Conservation (phyloP, 352 stramenopile species). For the Pythium brassicae region DNA sequence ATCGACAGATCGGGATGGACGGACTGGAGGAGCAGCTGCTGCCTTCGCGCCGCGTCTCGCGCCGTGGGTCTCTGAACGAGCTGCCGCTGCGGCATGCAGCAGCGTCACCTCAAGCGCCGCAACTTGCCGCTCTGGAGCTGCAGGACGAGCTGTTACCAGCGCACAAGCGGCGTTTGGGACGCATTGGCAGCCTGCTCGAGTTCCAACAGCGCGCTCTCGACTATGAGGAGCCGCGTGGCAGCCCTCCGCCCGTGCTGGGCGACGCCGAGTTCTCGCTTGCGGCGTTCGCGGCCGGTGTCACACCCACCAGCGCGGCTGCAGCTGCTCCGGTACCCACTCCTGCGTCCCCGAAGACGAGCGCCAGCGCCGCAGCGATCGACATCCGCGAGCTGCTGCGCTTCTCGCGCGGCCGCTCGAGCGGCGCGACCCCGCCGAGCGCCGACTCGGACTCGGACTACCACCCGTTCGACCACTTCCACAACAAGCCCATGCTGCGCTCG, state of each 20-base stretch:
- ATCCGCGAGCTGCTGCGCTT: slow-evolving; percentile 17
- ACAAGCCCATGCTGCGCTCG: slow-evolving; percentile 11
- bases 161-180: slow-evolving; percentile 62
- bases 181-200: slow-evolving; percentile 75
- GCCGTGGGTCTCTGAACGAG: background rate
- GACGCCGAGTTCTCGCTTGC: slow-evolving; percentile 12
- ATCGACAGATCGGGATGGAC: too few relatives aligned
- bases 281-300: slow-evolving; percentile 9
- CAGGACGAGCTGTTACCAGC: slow-evolving; percentile 47
- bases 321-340: background rate
- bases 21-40: background rate
- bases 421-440: slow-evolving; percentile 5
- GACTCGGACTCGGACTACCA: slow-evolving; percentile 33
- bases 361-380: slow-evolving; percentile 4
- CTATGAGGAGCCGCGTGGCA: slow-evolving; percentile 31
- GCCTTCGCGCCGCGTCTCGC: background rate
- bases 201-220: slow-evolving; percentile 77
- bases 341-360: background rate
- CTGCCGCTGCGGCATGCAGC: background rate
- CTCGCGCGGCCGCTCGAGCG: slow-evolving; percentile 8
- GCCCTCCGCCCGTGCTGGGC: background rate
- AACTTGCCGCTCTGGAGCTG: slow-evolving; percentile 3
- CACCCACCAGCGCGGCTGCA: background rate
- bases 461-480: slow-evolving; percentile 14
- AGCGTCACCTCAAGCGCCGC: background rate